Conservation (phyloP, 2,329 filamentous ascomycete genomes). For the Sphaceloma murrayae region DNA sequence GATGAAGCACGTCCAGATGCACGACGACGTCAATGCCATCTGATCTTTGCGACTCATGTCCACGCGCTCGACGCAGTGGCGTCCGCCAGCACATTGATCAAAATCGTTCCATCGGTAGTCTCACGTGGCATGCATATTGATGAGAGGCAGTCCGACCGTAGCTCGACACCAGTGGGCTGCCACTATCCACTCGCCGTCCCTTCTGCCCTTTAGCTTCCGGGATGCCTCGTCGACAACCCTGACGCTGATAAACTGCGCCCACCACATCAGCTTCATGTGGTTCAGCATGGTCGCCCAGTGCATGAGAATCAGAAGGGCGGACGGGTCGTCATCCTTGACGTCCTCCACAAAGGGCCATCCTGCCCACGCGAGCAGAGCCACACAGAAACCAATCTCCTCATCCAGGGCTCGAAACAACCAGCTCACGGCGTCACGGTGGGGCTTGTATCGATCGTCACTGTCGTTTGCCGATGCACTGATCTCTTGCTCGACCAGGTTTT, state of each 20-base stretch:
- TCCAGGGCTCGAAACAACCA: slow-evolving; percentile 1
- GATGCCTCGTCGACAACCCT: slow-evolving; percentile 6
- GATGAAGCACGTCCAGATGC: too few relatives aligned
- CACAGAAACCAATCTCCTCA: background rate
- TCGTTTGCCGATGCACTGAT: background rate
- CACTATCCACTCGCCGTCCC: background rate
- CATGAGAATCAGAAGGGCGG: slow-evolving; percentile 4
- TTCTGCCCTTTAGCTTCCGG: slow-evolving; percentile 1
- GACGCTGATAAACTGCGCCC: slow-evolving; percentile 1
- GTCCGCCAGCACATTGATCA: too few relatives aligned
- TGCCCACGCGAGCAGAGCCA: slow-evolving; percentile 8
- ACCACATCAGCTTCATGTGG: slow-evolving; percentile 3
- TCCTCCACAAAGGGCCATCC: slow-evolving; percentile 11
- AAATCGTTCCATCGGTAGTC: too few relatives aligned
- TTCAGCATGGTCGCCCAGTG: slow-evolving; percentile 3
- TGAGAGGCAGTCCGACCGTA: background rate
- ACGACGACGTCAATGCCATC: too few relatives aligned
- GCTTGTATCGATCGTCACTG: background rate
- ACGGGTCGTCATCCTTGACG: background rate
- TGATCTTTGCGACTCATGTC: too few relatives aligned
- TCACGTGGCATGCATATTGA: background rate
- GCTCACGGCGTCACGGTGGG: background rate
- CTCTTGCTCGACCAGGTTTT: background rate
- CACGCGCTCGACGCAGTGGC: too few relatives aligned
- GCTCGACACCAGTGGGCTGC: slow-evolving; percentile 1